Base-by-base conservation (phyloP, 1,284 basidiomycete species). In the Sanghuangporus weigelae region DNA sequence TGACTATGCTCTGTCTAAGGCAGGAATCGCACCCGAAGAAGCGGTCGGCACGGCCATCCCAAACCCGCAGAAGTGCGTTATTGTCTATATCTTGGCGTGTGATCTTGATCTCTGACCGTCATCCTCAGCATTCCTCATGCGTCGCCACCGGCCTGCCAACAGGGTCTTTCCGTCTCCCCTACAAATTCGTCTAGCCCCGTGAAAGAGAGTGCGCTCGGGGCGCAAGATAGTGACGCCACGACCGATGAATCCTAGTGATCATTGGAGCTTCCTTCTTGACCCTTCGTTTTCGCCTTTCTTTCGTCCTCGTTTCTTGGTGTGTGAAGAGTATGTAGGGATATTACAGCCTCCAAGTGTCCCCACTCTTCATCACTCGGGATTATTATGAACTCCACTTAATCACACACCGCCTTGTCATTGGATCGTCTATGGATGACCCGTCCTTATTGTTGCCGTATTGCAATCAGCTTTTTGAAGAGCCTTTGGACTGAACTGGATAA, bases 1-100 rank as follows among this genome's bases (percentile, higher is more conserved):
- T 67, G 95, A 98, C 76, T 98, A 98, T 73, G 95, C 95, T 59
- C 82, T 98, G 70, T 95, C 93, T 62, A 97, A 98, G 77, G 96
- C 95, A 3, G 95, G 96, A 39, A 91, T 93, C 48, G 85, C 90
- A 23, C 89, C 93, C 54, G 91, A 93, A 74, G 93, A 85, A 73
- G 84, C 87, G 14, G 93, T 96, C 57, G 95, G 95, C 49, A 97
- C 94, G 35, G 91, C 94, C 55, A 97, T 97, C 69, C 95, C 95
- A 26, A 96, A 93, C 75, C 95, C 95, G 36, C 93, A 97, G 79
- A 93, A 93, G 93, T 95, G 72, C 67, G 90, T 79, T 42, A 14
- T 57, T 35, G 40, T 42, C 35, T 21, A 26, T 16, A n/a, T 14
- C 19, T 46, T 39, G 31, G 21, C 7, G n/a, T 51, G 49, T 51